A percentile compares a stretch with the other conserved stretches of the same genome.
phyloP scores from a whole-genome alignment of 2,329 filamentous ascomycete genomes.

The Ceratocystis huliohia region DNA sequence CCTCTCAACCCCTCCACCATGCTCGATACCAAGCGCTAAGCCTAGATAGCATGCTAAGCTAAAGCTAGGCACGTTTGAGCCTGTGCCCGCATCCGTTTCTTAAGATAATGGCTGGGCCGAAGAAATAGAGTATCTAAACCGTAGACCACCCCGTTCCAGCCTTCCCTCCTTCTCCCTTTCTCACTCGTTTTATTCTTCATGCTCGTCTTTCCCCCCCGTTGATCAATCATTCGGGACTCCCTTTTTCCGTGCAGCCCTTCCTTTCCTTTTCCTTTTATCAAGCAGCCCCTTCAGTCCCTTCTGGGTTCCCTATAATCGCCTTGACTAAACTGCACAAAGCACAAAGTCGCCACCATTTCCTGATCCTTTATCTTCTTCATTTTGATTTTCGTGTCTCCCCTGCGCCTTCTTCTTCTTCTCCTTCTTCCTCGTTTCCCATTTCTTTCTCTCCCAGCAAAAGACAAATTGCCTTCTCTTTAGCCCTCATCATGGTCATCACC shows the following conservation, averaged over 20 bases:
- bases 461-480: constrained; percentile 7
- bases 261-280: not conserved
- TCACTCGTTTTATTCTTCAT: not conserved
- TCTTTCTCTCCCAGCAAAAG: not conserved
- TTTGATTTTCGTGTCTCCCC: not conserved
- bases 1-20: not conserved
- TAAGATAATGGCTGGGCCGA: not conserved
- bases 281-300: not conserved
- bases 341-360: not conserved
- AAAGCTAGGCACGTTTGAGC: not conserved
- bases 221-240: not conserved
- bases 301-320: not conserved
- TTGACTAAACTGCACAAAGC: not conserved
- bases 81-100: not conserved
- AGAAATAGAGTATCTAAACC: not conserved
- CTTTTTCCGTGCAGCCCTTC: constrained; percentile 5
- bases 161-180: not conserved
- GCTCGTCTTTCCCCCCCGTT: not conserved
- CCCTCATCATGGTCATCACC: constrained; percentile 64
- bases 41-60: not conserved
- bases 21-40: not conserved
- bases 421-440: not conserved
- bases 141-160: not conserved
- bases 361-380: constrained; percentile 9
- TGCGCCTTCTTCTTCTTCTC: not conserved